Evolutionary conservation across 1,284 basidiomycete genomes (phyloP).

Genomic region (Athelia sp.): DNA sequence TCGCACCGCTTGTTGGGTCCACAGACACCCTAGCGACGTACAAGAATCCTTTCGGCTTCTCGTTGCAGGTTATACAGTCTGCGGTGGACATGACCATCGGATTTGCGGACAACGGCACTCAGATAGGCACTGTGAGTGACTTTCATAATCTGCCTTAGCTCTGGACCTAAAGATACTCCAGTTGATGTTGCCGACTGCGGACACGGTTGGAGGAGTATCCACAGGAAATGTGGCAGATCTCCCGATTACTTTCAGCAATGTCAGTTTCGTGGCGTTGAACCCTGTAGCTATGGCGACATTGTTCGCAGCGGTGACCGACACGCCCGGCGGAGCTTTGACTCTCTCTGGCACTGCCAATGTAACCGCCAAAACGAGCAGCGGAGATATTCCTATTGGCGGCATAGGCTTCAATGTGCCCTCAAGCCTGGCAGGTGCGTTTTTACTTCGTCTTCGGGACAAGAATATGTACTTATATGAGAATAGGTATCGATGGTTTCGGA

Average conservation of each 20-base stretch:
- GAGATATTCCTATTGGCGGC: constrained; percentile 60
- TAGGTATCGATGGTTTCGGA: constrained; percentile 52
- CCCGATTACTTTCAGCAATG: constrained; percentile 54
- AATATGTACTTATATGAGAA: neutral
- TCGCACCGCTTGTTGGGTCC: constrained; percentile 56
- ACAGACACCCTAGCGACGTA: constrained; percentile 60
- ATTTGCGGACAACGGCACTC: constrained; percentile 46
- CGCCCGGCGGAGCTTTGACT: constrained; percentile 36
- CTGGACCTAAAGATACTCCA: constrained; percentile 19
- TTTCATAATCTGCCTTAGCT: neutral
- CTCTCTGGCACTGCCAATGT: constrained; percentile 60
- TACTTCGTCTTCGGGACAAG: neutral
- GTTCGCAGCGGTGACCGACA: constrained; percentile 56
- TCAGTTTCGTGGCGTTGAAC: constrained; percentile 50
- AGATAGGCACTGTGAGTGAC: constrained; percentile 33
- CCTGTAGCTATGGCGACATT: constrained; percentile 51
- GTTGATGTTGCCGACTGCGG: constrained; percentile 48
- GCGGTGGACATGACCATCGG: constrained; percentile 51
- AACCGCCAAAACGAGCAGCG: constrained; percentile 59
- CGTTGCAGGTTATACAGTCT: constrained; percentile 58
- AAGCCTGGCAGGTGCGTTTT: constrained; percentile 40
- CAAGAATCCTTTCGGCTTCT: constrained; percentile 77
- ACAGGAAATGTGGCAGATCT: constrained; percentile 60
- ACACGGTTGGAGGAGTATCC: constrained; percentile 57
- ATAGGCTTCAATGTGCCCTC: constrained; percentile 63